A percentile compares a stretch with the other conserved stretches of the same genome.
Evolutionary conservation across 495 filamentous ascomycete species (phyloP).

Genomic region (Thermothielavioides terrestris): DNA sequence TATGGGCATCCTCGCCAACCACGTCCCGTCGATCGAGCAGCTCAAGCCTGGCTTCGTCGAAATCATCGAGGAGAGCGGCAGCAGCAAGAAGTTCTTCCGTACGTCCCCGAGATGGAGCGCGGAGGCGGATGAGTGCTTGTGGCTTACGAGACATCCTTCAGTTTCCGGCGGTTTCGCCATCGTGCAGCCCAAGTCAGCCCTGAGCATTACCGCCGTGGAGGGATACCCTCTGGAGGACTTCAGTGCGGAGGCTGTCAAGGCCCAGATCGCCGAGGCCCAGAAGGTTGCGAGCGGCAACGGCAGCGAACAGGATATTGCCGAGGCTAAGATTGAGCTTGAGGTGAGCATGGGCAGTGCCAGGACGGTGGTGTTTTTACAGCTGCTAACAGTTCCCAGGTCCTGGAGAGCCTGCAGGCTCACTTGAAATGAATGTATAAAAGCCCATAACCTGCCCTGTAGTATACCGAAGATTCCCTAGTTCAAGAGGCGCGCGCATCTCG

Average conservation of each 20-base stretch:
- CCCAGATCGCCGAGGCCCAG: conserved; percentile 85
- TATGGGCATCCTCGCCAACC: conserved; percentile 98
- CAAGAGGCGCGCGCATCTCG: conserved; percentile 20
- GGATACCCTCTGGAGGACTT: conserved; percentile 92
- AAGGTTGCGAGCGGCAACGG: conserved; percentile 86
- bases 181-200: conserved; percentile 85
- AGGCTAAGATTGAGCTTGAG: conserved; percentile 98
- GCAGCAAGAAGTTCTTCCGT: conserved; percentile 97
- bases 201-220: conserved; percentile 98
- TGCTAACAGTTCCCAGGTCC: conserved; percentile 21
- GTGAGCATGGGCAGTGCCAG: conserved; percentile 38
- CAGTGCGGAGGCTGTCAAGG: conserved; percentile 70
- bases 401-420: conserved; percentile 58
- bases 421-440: conserved; percentile 53
- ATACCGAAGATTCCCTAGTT: conserved; percentile 28
- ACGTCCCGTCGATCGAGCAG: conserved; percentile 98
- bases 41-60: conserved; percentile 93
- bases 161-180: conserved; percentile 96
- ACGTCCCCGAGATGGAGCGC: conserved; percentile 34
- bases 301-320: conserved; percentile 94
- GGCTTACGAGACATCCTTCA: conserved; percentile 29
- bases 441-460: conserved; percentile 21
- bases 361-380: neutral
- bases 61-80: conserved; percentile 84
- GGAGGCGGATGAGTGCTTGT: neutral